Evolutionary conservation across 1,284 basidiomycete species (phyloP), one percentile per base, ranked within the genome.

Genomic region (Phlebopus sp.): DNA sequence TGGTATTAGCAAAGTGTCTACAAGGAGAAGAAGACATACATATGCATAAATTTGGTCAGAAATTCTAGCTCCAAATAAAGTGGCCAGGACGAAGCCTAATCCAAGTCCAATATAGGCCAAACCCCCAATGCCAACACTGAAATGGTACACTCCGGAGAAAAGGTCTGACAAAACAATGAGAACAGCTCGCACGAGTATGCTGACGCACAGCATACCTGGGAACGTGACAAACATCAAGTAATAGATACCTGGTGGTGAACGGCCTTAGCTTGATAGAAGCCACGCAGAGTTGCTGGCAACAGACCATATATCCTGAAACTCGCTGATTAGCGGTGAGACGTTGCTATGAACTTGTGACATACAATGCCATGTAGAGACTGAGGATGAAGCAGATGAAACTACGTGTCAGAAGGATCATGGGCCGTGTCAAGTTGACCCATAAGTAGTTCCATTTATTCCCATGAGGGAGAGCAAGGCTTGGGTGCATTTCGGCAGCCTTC

Each of bases 181-280:
- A 17, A 47, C 23, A 50, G 50, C 40, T 61, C 48, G 40, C 42
- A 10, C 2, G 5, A 37, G 18, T 8, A 21, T n/a, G 38, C 10
- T 25, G 0, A 17, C 5, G n/a, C 19, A 17, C 2, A 32, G 37
- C 17, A 40, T 47, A 67, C 67, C n/a, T 2, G 67, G 62, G 36
- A 54, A 82, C 4, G 80, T 86, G 2, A 84, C 69, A 57, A 89
- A 88, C 80, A 89, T 84, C 39, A 89, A 70, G 64, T 88, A 70
- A 55, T 57, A 72, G 51, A 61, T 70, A 5, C 55, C 71, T 67
- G 35, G 50, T 59, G 3, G 52, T 39, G 18, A 43, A 43, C 6
- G 31, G 36, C 27, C 42, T 71, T 31, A 64, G 55, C 32, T 45
- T 34, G 6, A 37, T 38, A 18, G 10, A 11, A 23, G 8, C 11